Evolutionary conservation across 75 land plant genomes (phyloP).

Genomic region (Sequoiadendron giganteum): DNA sequence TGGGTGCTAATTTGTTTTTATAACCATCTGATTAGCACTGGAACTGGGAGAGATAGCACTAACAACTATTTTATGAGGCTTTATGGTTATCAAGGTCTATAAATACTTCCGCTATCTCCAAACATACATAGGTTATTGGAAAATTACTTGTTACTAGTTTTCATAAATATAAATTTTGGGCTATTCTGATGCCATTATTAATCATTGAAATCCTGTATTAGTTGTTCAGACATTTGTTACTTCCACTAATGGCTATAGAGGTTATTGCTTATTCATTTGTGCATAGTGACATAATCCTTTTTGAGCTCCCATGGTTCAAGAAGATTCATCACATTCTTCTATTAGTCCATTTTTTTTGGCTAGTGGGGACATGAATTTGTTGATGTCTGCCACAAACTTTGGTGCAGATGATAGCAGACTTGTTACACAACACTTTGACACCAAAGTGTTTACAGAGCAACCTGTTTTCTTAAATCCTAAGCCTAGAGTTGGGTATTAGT

Average conservation of each 20-base stretch:
- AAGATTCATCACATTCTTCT: neutral
- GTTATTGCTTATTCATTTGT: neutral
- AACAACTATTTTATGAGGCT: neutral
- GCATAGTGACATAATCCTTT: neutral
- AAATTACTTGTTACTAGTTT: neutral
- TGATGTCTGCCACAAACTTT: neutral
- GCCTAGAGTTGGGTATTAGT: neutral
- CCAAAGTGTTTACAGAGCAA: neutral
- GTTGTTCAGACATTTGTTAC: neutral
- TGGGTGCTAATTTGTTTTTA: neutral
- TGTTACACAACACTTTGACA: neutral
- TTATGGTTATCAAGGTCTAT: neutral
- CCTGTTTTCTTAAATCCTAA: neutral
- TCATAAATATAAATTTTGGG: neutral
- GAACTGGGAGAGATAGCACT: neutral
- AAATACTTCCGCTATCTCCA: neutral
- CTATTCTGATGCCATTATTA: neutral
- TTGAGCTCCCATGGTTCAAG: neutral
- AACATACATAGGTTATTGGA: neutral
- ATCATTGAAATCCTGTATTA: neutral
- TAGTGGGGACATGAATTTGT: neutral
- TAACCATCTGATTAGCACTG: neutral
- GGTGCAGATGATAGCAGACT: neutral
- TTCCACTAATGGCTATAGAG: neutral
- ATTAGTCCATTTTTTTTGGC: neutral